Conservation (phyloP, 164 flowering plant genomes). For the Magnolia kwangsiensis region DNA sequence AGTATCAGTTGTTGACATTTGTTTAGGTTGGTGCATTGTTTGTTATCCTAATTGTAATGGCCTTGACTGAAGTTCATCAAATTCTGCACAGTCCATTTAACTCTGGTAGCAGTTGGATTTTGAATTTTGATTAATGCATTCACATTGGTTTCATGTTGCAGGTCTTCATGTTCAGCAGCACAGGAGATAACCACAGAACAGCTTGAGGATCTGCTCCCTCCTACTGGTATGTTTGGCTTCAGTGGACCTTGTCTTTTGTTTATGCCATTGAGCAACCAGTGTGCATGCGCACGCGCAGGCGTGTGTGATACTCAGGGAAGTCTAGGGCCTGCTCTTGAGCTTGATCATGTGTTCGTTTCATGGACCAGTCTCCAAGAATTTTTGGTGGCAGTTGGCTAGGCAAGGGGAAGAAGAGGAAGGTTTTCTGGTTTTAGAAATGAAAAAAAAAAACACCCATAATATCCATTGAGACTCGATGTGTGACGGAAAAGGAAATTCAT, state of each 20-base stretch:
- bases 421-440: too few species aligned
- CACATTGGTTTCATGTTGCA: constrained; percentile 16
- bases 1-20: background rate
- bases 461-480: background rate
- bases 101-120: background rate
- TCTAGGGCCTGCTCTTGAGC: too few species aligned
- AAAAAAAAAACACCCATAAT: too few species aligned
- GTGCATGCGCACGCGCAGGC: background rate
- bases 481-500: background rate
- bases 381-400: background rate
- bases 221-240: constrained; percentile 4
- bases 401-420: background rate
- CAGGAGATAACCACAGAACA: constrained; percentile 53
- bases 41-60: too few species aligned
- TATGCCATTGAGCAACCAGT: background rate
- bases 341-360: background rate
- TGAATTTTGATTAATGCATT: background rate
- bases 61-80: background rate
- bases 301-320: background rate
- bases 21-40: background rate
- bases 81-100: background rate
- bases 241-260: background rate
- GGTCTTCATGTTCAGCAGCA: constrained; percentile 64
- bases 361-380: background rate
- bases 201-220: constrained; percentile 40